phyloP scores from a whole-genome alignment of 768 basidiomycete genomes.

The Termitomyces sp. region DNA sequence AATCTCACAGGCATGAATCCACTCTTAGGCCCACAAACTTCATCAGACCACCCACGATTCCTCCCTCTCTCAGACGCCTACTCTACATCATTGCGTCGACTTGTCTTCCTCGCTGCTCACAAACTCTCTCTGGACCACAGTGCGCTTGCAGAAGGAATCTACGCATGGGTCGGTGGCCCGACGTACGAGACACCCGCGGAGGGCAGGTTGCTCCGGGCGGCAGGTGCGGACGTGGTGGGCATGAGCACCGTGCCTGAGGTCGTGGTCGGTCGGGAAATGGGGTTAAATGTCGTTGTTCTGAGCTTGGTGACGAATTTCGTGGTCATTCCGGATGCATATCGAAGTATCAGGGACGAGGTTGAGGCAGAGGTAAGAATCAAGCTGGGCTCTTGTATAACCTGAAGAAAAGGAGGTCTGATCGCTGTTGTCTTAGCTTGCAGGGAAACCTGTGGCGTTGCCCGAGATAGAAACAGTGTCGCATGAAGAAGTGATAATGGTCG shows the following conservation, averaged over 20 bases:
- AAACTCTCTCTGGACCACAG: constrained; percentile 47
- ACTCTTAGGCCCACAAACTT: constrained; percentile 67
- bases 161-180: constrained; percentile 89
- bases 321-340: constrained; percentile 63
- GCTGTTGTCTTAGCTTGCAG: constrained; percentile 48
- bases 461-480: constrained; percentile 59
- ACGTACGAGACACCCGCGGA: constrained; percentile 90
- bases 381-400: constrained; percentile 15
- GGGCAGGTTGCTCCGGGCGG: constrained; percentile 67
- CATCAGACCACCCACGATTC: constrained; percentile 66
- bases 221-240: constrained; percentile 88
- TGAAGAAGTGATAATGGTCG: constrained; percentile 70
- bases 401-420: not conserved
- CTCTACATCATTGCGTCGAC: constrained; percentile 63
- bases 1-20: constrained; percentile 76
- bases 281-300: constrained; percentile 71
- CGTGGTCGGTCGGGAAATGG: constrained; percentile 72
- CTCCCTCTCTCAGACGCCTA: constrained; percentile 84
- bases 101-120: constrained; percentile 70
- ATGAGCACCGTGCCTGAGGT: constrained; percentile 95
- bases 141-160: constrained; percentile 76
- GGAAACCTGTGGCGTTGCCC: constrained; percentile 42
- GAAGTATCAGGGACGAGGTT: constrained; percentile 71
- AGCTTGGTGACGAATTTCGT: constrained; percentile 88
- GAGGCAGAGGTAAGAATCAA: constrained; percentile 60